Base-by-base conservation (phyloP, 176 grass and related monocot genomes). In the Aegilops bicornis region DNA sequence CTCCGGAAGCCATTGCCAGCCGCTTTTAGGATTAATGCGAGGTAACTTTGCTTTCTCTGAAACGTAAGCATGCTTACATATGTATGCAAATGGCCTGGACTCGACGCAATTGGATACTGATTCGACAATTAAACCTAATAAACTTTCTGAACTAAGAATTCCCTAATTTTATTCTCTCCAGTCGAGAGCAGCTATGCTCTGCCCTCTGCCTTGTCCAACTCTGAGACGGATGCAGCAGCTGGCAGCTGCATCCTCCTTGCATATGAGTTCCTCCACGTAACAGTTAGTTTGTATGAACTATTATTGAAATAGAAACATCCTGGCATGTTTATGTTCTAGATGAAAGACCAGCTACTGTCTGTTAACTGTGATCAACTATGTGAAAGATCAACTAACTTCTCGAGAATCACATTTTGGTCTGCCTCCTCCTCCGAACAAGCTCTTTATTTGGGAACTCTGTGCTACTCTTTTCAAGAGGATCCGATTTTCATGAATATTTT, bases 21-120 rank as follows among this genome's bases (percentile, higher is more conserved):
- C 22, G 89, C 92, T 82, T 99, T 99, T 76, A 91, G 94, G 86
- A 96, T 99, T 67, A 99, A 96, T 92, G 88, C 90, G 0, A 94
- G 94, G 97, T 96, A 84, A 66, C 74, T 2, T 24, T 80, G 9
- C 66, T 85, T 60, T 69, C n/a, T 70, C 10, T 76, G 27, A 52
- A 80, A 52, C 59, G 1, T 30, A 76, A 33, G 4, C 15, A 37
- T 36, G 29, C 68, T 76, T 40, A 7, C n/a, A 50, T 33, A 72
- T 66, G 13, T 66, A 42, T 73, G 37, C 22, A 73, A 43, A 33
- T 33, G 11, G 6, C 22, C 5, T 73, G 37, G 22, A 43, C 69
- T 43, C 22, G 15, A 43, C 69, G 13, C 11, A 4, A 73, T 7
- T 76, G 15, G 8, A 52, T 52, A 45, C 16, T 25, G 43, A 76